phyloP scores from a whole-genome alignment of 2,329 filamentous ascomycete genomes.

The Ceratocystis destructans region DNA sequence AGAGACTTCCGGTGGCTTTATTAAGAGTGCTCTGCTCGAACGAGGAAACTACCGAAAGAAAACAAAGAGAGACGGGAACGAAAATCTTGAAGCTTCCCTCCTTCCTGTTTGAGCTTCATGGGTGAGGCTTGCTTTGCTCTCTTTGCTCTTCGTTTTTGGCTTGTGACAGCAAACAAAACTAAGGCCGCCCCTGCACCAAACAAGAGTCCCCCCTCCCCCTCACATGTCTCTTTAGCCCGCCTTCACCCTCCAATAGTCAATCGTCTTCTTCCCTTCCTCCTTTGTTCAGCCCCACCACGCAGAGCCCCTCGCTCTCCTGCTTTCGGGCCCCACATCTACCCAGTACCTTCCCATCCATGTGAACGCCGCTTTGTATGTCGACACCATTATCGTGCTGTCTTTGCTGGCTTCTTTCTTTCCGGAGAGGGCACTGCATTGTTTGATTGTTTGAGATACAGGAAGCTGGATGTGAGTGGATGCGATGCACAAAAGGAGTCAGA shows the following conservation, averaged over 20 bases:
- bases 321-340: neutral
- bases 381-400: no score
- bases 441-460: no score
- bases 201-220: neutral
- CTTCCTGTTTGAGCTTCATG: neutral
- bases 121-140: neutral
- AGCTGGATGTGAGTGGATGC: no score
- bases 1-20: neutral
- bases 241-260: neutral
- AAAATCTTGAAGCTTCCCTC: neutral
- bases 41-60: neutral
- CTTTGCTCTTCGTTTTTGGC: neutral
- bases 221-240: neutral
- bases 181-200: no score
- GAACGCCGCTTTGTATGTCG: no score
- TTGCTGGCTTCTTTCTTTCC: no score
- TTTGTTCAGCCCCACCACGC: no score
- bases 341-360: no score
- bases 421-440: no score
- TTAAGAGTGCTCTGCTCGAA: neutral
- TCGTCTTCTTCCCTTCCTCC: neutral
- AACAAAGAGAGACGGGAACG: neutral
- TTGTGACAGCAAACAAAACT: neutral
- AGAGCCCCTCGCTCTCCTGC: neutral
- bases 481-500: no score